Conservation (phyloP, 1,284 basidiomycete species). For the Irpex lacteus region DNA sequence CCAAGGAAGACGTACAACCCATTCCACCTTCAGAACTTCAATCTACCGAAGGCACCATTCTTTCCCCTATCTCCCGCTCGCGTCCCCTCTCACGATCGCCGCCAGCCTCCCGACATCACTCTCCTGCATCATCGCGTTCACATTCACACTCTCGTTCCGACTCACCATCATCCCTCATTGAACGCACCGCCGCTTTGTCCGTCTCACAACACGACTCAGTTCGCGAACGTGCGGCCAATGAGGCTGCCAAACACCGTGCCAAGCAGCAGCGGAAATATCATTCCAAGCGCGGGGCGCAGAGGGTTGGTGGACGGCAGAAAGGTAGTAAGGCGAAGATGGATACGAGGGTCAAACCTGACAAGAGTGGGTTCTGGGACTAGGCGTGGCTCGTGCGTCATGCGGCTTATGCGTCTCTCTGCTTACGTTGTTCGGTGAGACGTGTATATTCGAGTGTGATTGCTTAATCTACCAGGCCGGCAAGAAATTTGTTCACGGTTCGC, state of each 20-base stretch:
- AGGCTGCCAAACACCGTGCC: slow-evolving; percentile 60
- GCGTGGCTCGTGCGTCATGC: neutral
- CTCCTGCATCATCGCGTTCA: slow-evolving; percentile 14
- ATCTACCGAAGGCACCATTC: slow-evolving; percentile 15
- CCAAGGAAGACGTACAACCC: neutral
- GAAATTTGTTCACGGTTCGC: too few relatives aligned
- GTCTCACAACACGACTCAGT: slow-evolving; percentile 28
- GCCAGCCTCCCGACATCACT: slow-evolving; percentile 21
- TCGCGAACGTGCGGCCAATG: slow-evolving; percentile 59
- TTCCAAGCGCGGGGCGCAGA: slow-evolving; percentile 60
- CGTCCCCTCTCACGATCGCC: slow-evolving; percentile 23
- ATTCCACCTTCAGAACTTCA: neutral
- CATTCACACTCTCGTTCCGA: slow-evolving; percentile 19
- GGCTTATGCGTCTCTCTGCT: too few relatives aligned
- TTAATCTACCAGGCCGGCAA: too few relatives aligned
- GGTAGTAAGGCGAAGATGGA: slow-evolving; percentile 88
- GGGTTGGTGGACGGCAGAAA: slow-evolving; percentile 63
- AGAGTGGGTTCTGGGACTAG: slow-evolving; percentile 62
- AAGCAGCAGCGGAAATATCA: slow-evolving; percentile 73
- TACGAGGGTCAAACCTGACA: slow-evolving; percentile 60
- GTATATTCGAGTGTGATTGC: too few relatives aligned
- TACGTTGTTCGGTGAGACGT: too few relatives aligned
- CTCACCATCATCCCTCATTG: slow-evolving; percentile 21
- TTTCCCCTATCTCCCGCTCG: slow-evolving; percentile 14
- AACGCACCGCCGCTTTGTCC: slow-evolving; percentile 22